Evolutionary conservation across 2,329 filamentous ascomycete species (phyloP).

Genomic region (Trichoderma brevicompactum): DNA sequence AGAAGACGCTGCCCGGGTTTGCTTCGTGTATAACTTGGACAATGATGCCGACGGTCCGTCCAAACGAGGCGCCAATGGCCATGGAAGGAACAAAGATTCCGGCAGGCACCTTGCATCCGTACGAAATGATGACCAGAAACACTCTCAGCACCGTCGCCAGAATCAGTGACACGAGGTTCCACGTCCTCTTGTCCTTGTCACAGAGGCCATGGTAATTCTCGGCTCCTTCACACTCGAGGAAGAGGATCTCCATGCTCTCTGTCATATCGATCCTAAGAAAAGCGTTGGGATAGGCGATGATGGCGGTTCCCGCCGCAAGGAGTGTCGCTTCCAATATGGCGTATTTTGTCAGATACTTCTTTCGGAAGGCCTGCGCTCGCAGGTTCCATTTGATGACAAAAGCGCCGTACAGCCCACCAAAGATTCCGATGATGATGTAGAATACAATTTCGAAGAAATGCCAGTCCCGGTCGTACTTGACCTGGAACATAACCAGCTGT

Average conservation of each 20-base stretch:
- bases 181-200: slow-evolving; percentile 74
- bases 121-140: slow-evolving; percentile 90
- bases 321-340: slow-evolving; percentile 85
- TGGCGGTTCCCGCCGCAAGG: slow-evolving; percentile 79
- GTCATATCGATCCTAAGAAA: slow-evolving; percentile 98
- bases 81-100: slow-evolving; percentile 98
- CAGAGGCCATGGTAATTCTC: slow-evolving; percentile 91
- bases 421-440: slow-evolving; percentile 87
- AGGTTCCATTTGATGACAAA: slow-evolving; percentile 99
- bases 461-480: slow-evolving; percentile 93
- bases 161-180: slow-evolving; percentile 77
- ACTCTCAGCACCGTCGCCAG: slow-evolving; percentile 80
- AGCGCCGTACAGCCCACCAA: slow-evolving; percentile 92
- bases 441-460: slow-evolving; percentile 97
- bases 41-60: slow-evolving; percentile 89
- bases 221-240: slow-evolving; percentile 86
- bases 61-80: slow-evolving; percentile 94
- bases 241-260: slow-evolving; percentile 98
- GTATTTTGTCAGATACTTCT: slow-evolving; percentile 85
- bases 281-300: slow-evolving; percentile 96
- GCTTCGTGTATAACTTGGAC: slow-evolving; percentile 88
- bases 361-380: slow-evolving; percentile 86
- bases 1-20: slow-evolving; percentile 81
- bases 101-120: slow-evolving; percentile 96
- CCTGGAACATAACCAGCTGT: slow-evolving; percentile 98